Evolutionary conservation across 2,329 filamentous ascomycete species (phyloP), one percentile per base, ranked within the genome.

Genomic region (Trichoderma sp.): DNA sequence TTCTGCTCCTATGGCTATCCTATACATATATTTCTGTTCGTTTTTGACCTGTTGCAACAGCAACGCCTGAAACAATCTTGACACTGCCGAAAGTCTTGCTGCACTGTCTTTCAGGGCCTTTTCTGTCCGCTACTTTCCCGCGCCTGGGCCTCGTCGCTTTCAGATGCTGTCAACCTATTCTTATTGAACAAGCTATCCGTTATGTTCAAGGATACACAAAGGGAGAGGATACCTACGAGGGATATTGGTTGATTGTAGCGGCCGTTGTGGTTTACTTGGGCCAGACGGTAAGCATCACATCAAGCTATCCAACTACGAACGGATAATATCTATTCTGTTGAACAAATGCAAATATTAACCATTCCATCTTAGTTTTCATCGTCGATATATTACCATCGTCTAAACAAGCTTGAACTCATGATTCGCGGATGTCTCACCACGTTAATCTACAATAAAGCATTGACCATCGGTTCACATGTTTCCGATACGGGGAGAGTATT

Each of bases 91-190:
- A 32, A 45, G 67, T 56, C 32, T 57, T 69, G 56, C 6, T 67
- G 9, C 25, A 22, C n/a, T 57, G 63, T 34, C 67, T 69, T 15
- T 22, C 25, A 35, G 13, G n/a, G 5, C 64, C 67, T 27, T 77
- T 82, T 35, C 15, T 77, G 4, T 48, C 71, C 6, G 75, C 76
- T 2, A 71, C 79, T n/a, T 53, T 77, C 1, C 78, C 79, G 4
- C 76, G 81, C 8, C 39, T 83, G 0, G 76, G 76, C 27, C 70
- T 82, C 13, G 77, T 80, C 15, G 8, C 74, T 1, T 83, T 82
- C 66, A 76, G 78, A 5, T 83, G 80, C 57, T 74, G 77, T 0
- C 81, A 83, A 67, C 78, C 80, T 5, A 56, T 78, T 2, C 71
- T 83, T 2, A 82, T 83, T 39, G 76, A 76, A 22, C 64, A 73